Base-by-base conservation (phyloP, 2,329 filamentous ascomycete species). In the Aspergillus fructus region DNA sequence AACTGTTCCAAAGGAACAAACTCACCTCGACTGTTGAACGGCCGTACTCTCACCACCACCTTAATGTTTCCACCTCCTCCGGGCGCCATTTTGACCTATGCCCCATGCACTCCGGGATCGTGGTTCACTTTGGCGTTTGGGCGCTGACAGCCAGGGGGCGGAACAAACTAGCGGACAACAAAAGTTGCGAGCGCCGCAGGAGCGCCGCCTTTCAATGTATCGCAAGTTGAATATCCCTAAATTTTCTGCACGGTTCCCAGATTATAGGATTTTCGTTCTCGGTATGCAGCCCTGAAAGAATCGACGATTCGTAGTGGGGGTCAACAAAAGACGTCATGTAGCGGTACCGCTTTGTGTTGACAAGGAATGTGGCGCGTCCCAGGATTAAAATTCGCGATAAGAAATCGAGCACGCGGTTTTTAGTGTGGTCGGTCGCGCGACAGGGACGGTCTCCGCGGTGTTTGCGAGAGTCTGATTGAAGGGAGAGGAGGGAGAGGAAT, bases 51-150 rank as follows among this genome's bases (percentile, higher is more conserved):
- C 81, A 99, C 94, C 82, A 99, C 94, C 80, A 99, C 94, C 88
- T 99, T 99, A 77, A 99, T 99, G 74, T 99, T 99, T 73, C 94
- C 93, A 79, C 90, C 92, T 71, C 90, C 90, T 67, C 84, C 83
- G 67, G 84, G 81, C 70, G 85, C 83, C 88, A 90, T 90, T 57
- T 65, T 76, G 65, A 43, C 60, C 61, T 64, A 67, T 71, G 55
- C 68, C 69, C 73, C 74, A 76, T 76, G 62, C 65, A 75, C 71
- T 62, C 59, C 60, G 56, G 53, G 30, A 19, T 49, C 24, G 61
- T 65, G 53, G 58, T 53, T 53, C 56, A 51, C 49, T 43, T 59
- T 59, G 54, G 56, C 51, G 45, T 55, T 53, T n/a, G 27, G 52
- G 41, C 58, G 52, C 40, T 54, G 59, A 49, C 60, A 27, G 42